Evolutionary conservation across 2,329 filamentous ascomycete species (phyloP).

Genomic region (Cladophialophora exuberans): DNA sequence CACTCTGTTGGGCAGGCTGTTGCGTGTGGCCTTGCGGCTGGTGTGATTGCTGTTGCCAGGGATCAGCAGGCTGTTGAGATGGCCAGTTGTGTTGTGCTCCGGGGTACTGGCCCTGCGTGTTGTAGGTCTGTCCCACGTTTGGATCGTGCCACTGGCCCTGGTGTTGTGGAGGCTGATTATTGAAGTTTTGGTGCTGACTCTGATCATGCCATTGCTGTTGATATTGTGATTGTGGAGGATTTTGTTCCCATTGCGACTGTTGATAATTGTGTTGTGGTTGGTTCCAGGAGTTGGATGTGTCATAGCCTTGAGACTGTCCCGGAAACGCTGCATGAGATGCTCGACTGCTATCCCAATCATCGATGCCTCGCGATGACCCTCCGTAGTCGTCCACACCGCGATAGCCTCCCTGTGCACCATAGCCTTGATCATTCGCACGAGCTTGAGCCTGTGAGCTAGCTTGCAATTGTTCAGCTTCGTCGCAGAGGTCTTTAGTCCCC

Average conservation of each 20-base stretch:
- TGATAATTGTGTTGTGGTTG: constrained; percentile 25
- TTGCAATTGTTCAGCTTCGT: constrained; percentile 67
- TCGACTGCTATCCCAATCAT: constrained; percentile 40
- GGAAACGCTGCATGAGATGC: constrained; percentile 34
- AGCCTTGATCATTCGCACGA: constrained; percentile 55
- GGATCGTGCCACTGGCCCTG: constrained; percentile 22
- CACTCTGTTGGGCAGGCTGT: constrained; percentile 10
- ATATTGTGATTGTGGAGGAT: constrained; percentile 19
- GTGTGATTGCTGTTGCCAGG: constrained; percentile 7
- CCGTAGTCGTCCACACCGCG: constrained; percentile 34
- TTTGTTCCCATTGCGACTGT: constrained; percentile 16
- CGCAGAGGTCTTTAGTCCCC: constrained; percentile 67
- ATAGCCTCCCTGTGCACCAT: constrained; percentile 35
- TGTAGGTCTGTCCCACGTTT: constrained; percentile 9
- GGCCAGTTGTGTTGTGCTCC: constrained; percentile 22
- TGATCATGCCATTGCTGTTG: constrained; percentile 18
- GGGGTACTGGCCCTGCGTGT: neutral
- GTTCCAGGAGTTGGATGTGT: constrained; percentile 18
- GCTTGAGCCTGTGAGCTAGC: constrained; percentile 66
- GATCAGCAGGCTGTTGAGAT: constrained; percentile 8
- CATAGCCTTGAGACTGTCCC: constrained; percentile 42
- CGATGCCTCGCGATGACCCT: constrained; percentile 23
- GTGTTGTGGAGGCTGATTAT: constrained; percentile 14
- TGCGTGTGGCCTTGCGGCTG: constrained; percentile 4
- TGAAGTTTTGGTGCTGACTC: constrained; percentile 16